Conservation (phyloP, 768 basidiomycete genomes). For the Suillus subalutaceus region DNA sequence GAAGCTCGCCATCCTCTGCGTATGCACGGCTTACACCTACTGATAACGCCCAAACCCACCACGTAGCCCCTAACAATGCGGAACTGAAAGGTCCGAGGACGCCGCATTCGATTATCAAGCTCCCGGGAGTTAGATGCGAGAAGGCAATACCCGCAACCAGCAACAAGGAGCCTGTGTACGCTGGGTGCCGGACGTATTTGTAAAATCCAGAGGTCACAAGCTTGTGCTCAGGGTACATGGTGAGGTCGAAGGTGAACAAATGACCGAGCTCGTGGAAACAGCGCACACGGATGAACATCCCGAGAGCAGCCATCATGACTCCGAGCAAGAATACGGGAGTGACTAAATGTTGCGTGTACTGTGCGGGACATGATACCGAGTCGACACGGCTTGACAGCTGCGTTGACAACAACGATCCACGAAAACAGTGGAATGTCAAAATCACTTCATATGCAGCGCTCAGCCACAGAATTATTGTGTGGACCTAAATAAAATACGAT, state of each 20-base stretch:
- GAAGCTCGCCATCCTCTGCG: conserved; percentile 55
- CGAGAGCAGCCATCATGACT: conserved; percentile 43
- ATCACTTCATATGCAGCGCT: conserved; percentile 54
- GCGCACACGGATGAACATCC: conserved; percentile 51
- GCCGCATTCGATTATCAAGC: conserved; percentile 48
- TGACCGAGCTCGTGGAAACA: conserved; percentile 57
- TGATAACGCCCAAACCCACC: conserved; percentile 54
- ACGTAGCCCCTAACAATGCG: conserved; percentile 38
- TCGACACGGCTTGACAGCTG: conserved; percentile 36
- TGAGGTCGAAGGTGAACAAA: conserved; percentile 63
- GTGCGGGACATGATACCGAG: conserved; percentile 34
- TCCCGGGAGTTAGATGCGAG: conserved; percentile 49
- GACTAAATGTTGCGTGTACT: conserved; percentile 31
- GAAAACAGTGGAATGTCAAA: conserved; percentile 38
- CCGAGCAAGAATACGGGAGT: conserved; percentile 52
- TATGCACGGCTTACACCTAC: conserved; percentile 51
- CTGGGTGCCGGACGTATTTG: conserved; percentile 55
- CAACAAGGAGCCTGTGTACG: conserved; percentile 56
- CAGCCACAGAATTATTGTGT: conserved; percentile 51
- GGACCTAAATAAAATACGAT: conserved; percentile 38
- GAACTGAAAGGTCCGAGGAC: conserved; percentile 33
- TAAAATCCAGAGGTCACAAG: conserved; percentile 56
- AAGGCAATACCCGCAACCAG: conserved; percentile 50
- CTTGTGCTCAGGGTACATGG: conserved; percentile 52
- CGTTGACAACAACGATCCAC: conserved; percentile 35